Evolutionary conservation across 257 asterid genomes (phyloP).

Genomic region (Pogostemon cablin): DNA sequence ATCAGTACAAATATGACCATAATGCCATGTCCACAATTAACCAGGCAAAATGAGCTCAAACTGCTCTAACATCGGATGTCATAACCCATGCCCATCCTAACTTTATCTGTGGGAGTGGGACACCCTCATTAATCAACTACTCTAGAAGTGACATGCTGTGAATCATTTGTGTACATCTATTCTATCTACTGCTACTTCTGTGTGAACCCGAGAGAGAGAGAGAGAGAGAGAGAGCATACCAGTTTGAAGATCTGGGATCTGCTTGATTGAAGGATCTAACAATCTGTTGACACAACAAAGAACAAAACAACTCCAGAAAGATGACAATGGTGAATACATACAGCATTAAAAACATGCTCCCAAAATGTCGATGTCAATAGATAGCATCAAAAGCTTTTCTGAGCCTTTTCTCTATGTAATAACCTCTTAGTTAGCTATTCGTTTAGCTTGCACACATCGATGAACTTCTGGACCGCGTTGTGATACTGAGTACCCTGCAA

Average conservation of each 20-base stretch:
- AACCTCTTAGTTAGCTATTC: conserved; percentile 37
- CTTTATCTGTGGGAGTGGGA: conserved; percentile 30
- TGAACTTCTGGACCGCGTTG: conserved; percentile 88
- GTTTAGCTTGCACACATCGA: conserved; percentile 84
- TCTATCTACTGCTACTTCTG: not conserved
- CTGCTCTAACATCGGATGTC: not conserved
- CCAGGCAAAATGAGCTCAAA: conserved; percentile 34
- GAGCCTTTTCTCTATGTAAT: conserved; percentile 1
- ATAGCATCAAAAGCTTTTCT: not conserved
- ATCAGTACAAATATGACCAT: conserved; percentile 24
- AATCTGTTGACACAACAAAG: conserved; percentile 9
- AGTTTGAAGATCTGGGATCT: conserved; percentile 11
- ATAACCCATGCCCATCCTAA: conserved; percentile 12
- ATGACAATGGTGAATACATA: not conserved
- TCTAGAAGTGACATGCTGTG: not conserved
- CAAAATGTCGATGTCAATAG: not conserved
- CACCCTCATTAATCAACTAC: conserved; percentile 28
- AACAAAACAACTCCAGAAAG: conserved; percentile 14
- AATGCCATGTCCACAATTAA: conserved; percentile 26
- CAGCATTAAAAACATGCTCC: not conserved
- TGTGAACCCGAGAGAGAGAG: not conserved
- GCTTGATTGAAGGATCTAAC: not conserved
- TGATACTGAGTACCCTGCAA: conserved; percentile 90
- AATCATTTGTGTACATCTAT: not conserved
- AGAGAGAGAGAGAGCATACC: not conserved